Conservation (phyloP, 2,329 filamentous ascomycete species). For the Ceratocystis colombiana region DNA sequence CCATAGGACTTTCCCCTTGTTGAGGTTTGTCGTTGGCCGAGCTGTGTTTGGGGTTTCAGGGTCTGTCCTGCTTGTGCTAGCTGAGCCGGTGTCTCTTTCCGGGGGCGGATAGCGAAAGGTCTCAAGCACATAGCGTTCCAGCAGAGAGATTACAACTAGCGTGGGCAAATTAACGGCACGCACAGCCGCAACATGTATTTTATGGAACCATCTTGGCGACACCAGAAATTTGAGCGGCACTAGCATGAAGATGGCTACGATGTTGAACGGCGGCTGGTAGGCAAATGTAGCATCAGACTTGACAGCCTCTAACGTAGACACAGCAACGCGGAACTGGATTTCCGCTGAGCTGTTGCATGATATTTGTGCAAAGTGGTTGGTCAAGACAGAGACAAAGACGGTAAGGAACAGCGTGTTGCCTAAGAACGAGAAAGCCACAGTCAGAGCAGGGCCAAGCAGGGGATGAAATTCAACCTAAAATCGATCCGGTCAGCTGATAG, state of each 20-base stretch:
- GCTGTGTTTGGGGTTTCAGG: slow-evolving; percentile 24
- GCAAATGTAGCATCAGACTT: slow-evolving; percentile 76
- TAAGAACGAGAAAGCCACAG: slow-evolving; percentile 75
- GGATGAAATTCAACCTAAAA: slow-evolving; percentile 62
- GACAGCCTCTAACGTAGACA: slow-evolving; percentile 74
- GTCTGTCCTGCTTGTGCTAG: background rate
- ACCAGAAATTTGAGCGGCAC: slow-evolving; percentile 69
- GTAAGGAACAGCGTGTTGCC: slow-evolving; percentile 85
- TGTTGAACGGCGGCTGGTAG: slow-evolving; percentile 74
- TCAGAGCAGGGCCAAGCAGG: slow-evolving; percentile 66
- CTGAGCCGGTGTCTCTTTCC: slow-evolving; percentile 26
- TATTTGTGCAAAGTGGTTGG: slow-evolving; percentile 72
- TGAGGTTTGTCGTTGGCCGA: background rate
- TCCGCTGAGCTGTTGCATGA: slow-evolving; percentile 69
- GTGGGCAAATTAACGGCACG: slow-evolving; percentile 66
- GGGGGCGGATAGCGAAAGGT: slow-evolving; percentile 25
- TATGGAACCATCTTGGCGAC: slow-evolving; percentile 79
- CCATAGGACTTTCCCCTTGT: slow-evolving; percentile 42
- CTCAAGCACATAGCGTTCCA: slow-evolving; percentile 58
- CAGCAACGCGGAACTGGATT: slow-evolving; percentile 70
- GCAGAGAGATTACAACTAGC: slow-evolving; percentile 57
- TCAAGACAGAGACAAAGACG: slow-evolving; percentile 76
- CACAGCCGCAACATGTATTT: slow-evolving; percentile 70
- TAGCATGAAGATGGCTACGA: slow-evolving; percentile 62
- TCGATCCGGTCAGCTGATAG: slow-evolving; percentile 39